These are phyloP conservation scores for Fusarium temperatum DNA, from an alignment of 2,329 filamentous ascomycete genomes.

Conservation along the genomic window DNA sequence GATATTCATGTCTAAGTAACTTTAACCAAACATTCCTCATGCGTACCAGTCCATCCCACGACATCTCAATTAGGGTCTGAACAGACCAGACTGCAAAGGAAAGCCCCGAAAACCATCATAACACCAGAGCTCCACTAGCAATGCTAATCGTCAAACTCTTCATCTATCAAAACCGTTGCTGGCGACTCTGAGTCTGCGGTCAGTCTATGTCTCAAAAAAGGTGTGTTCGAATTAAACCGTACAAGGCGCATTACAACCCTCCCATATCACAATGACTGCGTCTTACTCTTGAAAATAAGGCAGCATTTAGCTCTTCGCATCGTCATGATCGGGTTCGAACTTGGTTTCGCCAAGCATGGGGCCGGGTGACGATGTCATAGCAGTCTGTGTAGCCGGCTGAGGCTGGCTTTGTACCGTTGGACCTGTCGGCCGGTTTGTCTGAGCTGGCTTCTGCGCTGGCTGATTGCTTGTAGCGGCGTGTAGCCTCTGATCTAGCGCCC, in stretches of 20 bases:
- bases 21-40: constrained; percentile 7
- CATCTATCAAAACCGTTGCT: constrained; percentile 30
- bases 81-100: constrained; percentile 5
- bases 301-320: constrained; percentile 43
- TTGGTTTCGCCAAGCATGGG: constrained; percentile 74
- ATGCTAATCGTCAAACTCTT: constrained; percentile 12
- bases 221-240: constrained; percentile 7
- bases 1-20: constrained; percentile 12
- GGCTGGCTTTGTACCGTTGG: constrained; percentile 67
- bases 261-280: not conserved
- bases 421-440: constrained; percentile 55
- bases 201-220: constrained; percentile 2
- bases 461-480: constrained; percentile 77
- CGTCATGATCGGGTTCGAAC: constrained; percentile 72
- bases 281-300: not conserved
- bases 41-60: not conserved
- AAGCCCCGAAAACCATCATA: constrained; percentile 18
- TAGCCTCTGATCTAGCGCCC: constrained; percentile 89
- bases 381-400: constrained; percentile 63
- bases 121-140: constrained; percentile 32
- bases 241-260: constrained; percentile 24
- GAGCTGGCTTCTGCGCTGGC: constrained; percentile 39
- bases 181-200: not conserved
- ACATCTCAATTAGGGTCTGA: not conserved
- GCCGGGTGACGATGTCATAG: constrained; percentile 64